Evolutionary conservation across 768 basidiomycete species (phyloP), one percentile per base, ranked within the genome.

Genomic region (Panaeolus papilionaceus): DNA sequence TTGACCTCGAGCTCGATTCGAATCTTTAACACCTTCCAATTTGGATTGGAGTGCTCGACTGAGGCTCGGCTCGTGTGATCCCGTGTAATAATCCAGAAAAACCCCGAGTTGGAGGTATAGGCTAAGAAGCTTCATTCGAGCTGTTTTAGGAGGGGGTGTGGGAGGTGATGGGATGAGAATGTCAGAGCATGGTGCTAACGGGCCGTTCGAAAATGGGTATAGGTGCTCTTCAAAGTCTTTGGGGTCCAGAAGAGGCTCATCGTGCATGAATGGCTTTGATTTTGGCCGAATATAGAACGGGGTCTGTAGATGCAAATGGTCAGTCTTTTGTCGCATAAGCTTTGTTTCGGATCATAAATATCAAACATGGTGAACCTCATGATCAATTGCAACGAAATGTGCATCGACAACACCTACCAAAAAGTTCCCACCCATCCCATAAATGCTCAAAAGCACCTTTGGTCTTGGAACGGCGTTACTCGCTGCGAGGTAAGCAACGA

Each of bases 391-490:
- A n/a, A 33, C 3, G 33, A 5, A 33, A 33, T 33, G 33, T 33
- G 33, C 33, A 33, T 33, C 33, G 33, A 33, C 33, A 33, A 33
- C 2, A 33, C 33, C 58, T 58, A 84, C 84, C 45, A 90, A 72
- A 66, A 88, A 81, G 65, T 90, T 75, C 0, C 89, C 90, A n/a
- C 89, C 88, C 81, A 87, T 83, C 0, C 85, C 89, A 75, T 90
- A 91, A 71, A 91, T 69, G 0, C 85, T 86, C 0, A 90, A 69
- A 3, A 90, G 65, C 0, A 83, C 88, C 66, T 79, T 84, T 0
- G 88, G 89, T 64, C 81, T 85, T 0, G 71, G 67, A 18, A 42
- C 54, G 6, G 82, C 86, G 71, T 90, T 83, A 42, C 84, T 78
- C 11, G 84, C 88, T 18, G 87, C 85, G 11, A 90, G 80, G 71